Base-by-base conservation (phyloP, 345 rosid genomes). In the Salix caprea region DNA sequence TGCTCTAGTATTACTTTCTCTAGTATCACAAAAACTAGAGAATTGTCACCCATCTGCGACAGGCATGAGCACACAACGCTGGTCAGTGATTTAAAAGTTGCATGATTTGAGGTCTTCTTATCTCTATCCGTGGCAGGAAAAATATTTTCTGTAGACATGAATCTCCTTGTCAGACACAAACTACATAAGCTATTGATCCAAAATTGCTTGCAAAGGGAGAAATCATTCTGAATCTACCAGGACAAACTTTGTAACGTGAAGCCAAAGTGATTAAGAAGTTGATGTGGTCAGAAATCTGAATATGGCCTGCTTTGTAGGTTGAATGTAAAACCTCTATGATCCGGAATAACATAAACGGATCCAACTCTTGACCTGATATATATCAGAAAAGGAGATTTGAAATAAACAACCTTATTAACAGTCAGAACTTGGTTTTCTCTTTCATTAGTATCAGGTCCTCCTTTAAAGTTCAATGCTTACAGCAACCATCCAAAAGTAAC, bases 221-320 rank as follows among this genome's bases (percentile, higher is more conserved):
- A 76, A 15, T 11, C 21, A 67, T 69, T 73, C 69, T 66, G 6
- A 72, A 58, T 62, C 62, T 87, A 93, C 97, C 94, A 80, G 90
- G 85, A 75, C 58, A 67, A 82, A 87, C 93, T 87, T 85, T 85
- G 72, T 85, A 87, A 75, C 85, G 82, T 19, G 89, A 80, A 64
- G 91, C 73, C 80, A 91, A 78, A 70, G 89, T 91, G 81, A 86
- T 68, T 67, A 90, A 78, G 86, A 96, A 91, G 85, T 96, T 89
- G 60, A 89, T 77, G 77, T 87, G 82, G 79, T 93, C 91, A 67
- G 88, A 83, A 77, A 90, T 80, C 82, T 82, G 84, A 77, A 96
- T 81, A 80, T 83, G 90, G 76, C 97, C 96, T 83, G 84, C 90
- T 75, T 61, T 80, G 60, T 82, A 92, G 64, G 94, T 79, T 13